Base-by-base conservation (phyloP, 2,329 filamentous ascomycete species). In the Epichloe hybrida region DNA sequence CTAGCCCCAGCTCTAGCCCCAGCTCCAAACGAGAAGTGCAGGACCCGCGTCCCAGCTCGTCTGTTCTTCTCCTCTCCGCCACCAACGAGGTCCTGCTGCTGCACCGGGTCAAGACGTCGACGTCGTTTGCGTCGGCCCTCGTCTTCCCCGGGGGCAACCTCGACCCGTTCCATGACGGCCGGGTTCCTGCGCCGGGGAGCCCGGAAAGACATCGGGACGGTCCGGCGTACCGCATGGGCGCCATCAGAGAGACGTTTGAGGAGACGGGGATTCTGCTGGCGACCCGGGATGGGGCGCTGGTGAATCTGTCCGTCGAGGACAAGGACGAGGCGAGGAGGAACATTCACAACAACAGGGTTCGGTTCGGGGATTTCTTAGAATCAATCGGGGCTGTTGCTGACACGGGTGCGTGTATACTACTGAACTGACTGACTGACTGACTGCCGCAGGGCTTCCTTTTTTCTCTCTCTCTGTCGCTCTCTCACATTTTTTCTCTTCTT, bases 181-280 rank as follows among this genome's bases (percentile, higher is more conserved):
- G 57, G 0, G 64, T 79, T 1, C 73, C 76, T 0, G 55, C 55
- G 0, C 58, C 63, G 0, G 73, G 73, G 15, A 72, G 79, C 31
- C 66, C 71, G 0, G 69, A 67, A 9, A 71, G 83, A 12, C 89
- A 96, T 59, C 65, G 72, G 11, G 90, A 96, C 63, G 81, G 81
- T 1, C 69, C 72, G 0, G 76, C 80, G 3, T 96, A 96, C 62
- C 75, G 89, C n/a, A 68, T 87, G 37, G 89, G 84, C 5, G 93
- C 90, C 0, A 80, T 97, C 23, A 76, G 93, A 6, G 93, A 97
- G 71, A 88, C 88, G 0, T 97, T 97, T 62, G 93, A 98, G 64
- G 93, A 97, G 69, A 90, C 86, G 56, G 93, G 93, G 0, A 88
- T 96, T 50, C 68, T 97, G 27, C 74, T 97, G 3, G 88, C 87